Evolutionary conservation across 2,329 filamentous ascomycete genomes (phyloP).

Genomic region (Talaromyces pinophilus): DNA sequence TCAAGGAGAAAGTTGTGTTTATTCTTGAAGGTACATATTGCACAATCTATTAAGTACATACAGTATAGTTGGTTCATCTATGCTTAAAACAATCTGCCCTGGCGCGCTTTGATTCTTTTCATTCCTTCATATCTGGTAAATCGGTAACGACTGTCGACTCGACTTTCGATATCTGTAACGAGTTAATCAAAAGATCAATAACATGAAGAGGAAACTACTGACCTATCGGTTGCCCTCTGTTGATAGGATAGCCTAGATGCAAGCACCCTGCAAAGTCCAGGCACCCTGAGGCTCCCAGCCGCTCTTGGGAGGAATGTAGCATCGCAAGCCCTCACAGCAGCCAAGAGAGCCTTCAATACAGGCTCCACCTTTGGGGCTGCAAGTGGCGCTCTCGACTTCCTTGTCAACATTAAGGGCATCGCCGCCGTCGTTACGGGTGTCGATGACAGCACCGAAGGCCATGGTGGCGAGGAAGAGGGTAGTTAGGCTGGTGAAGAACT

Average conservation of each 20-base stretch:
- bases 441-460: slow-evolving; percentile 20
- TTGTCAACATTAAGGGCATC: background rate
- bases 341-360: background rate
- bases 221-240: background rate
- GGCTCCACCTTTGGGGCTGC: slow-evolving; percentile 19
- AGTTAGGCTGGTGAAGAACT: slow-evolving; percentile 22
- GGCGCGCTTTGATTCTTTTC: background rate
- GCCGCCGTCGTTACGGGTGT: slow-evolving; percentile 15
- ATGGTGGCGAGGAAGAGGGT: slow-evolving; percentile 21
- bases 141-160: background rate
- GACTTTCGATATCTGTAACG: background rate
- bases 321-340: slow-evolving; percentile 18
- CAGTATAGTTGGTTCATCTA: slow-evolving; percentile 10
- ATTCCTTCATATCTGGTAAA: background rate
- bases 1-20: background rate
- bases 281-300: slow-evolving; percentile 15
- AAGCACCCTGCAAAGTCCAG: slow-evolving; percentile 14
- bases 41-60: slow-evolving; percentile 18
- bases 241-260: slow-evolving; percentile 1
- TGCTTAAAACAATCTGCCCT: background rate
- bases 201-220: background rate
- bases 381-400: background rate
- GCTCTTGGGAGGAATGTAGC: slow-evolving; percentile 20
- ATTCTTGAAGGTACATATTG: slow-evolving; percentile 6
- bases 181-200: background rate